Evolutionary conservation across 441 rosid species (phyloP), one percentile per base, ranked within the genome.

Genomic region (Populus hybrid): DNA sequence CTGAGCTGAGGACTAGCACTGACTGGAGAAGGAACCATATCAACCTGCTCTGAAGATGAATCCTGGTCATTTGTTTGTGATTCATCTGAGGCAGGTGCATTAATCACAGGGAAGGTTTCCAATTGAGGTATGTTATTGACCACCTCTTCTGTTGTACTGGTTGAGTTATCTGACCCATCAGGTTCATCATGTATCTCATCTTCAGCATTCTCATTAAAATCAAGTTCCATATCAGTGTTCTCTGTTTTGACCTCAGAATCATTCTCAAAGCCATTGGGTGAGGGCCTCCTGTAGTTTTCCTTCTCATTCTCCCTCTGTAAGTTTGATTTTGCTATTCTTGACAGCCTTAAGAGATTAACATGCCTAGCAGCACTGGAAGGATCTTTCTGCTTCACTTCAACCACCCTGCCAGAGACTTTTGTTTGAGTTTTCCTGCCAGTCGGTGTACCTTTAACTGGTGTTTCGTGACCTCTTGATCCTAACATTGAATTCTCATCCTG

Each of bases 141-240:
- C 68, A 45, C 84, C 71, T 84, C 92, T 71, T 89, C 90, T 65
- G 86, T 73, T 53, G 76, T 71, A 81, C 84, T 85, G 71, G 79
- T 71, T 56, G 89, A 74, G 76, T 81, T 86, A 40, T 90, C 97
- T 59, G 85, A 79, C 63, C 87, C 93, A 71, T 93, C 97, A 68
- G 86, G 63, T 80, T 95, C 99, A 73, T 94, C 97, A n/a, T 86
- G 88, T 68, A 79, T 74, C 83, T 95, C 99, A 63, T 92, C 97
- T 74, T 93, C 97, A 69, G 79, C 69, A 76, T 88, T 88, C 87
- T 95, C 99, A 79, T 92, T 86, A 83, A 95, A 95, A 87, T 95
- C 95, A 82, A 95, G 98, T 82, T 95, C 99, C 99, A 95, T 94
- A 79, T 95, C 98, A 4, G 90, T 91, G 84, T 94, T 91, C 83